Base-by-base conservation (phyloP, 2,329 filamentous ascomycete species). In the Ceratocystis colombiana region DNA sequence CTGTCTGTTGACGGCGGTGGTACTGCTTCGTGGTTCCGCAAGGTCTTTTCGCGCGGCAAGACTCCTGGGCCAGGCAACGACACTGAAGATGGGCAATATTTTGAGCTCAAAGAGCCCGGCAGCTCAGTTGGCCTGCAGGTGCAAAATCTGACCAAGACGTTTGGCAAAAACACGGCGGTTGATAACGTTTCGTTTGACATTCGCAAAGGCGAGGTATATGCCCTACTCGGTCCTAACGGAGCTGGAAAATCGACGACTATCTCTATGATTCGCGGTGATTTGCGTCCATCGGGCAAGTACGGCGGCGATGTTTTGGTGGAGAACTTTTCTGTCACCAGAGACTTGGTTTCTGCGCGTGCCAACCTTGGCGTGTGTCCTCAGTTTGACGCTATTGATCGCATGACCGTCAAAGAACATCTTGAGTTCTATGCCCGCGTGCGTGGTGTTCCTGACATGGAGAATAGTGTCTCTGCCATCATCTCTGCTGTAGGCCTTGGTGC, bases 181-280 rank as follows among this genome's bases (percentile, higher is more conserved):
- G 87, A 96, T 71, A 89, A 96, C 71, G 84, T 95, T 53, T 89
- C 88, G 0, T 96, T 96, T 71, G 87, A 88, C 20, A 87, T 96
- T 41, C 82, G 83, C 17, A 84, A 84, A 62, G 88, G 89, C 62
- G 88, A 96, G 73, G 88, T 96, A 0, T 96, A 96, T 75, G 91
- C 91, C 0, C 80, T 96, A 0, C 82, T 97, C 0, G 92, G 92
- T 0, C 91, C 92, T 17, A 96, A 96, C 72, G 91, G 92, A 28
- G 93, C 92, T 1, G 92, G 92, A 67, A 96, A 96, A 72, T 90
- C 87, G 0, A 96, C 91, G 0, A 95, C 88, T 0, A 96, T 96
- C 71, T 90, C 87, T 1, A 79, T 96, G 55, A 90, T 97, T 70
- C 84, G 92, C 69, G 93, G 93, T n/a, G 92, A 96, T 71, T 82